phyloP scores from a whole-genome alignment of 768 basidiomycete genomes.

The Pleurotus tuoliensis region DNA sequence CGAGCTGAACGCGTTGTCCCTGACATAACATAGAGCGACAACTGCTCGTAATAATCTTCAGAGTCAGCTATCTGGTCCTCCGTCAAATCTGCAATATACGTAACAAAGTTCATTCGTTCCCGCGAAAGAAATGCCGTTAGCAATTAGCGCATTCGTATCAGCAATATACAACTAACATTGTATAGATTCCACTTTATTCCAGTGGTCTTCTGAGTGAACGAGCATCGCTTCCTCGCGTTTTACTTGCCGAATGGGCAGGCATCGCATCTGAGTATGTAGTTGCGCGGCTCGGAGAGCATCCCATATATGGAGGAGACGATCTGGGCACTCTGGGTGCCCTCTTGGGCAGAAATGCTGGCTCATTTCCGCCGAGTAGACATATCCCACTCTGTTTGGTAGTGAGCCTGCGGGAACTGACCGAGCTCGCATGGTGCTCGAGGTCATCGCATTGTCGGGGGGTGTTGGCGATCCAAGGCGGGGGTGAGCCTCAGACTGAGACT shows the following conservation, averaged over 20 bases:
- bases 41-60: slow-evolving; percentile 79
- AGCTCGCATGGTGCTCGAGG: slow-evolving; percentile 25
- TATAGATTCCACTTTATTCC: slow-evolving; percentile 85
- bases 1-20: slow-evolving; percentile 82
- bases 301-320: slow-evolving; percentile 79
- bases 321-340: slow-evolving; percentile 68
- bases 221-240: slow-evolving; percentile 76
- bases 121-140: too few species aligned
- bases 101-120: slow-evolving; percentile 1
- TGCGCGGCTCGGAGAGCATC: slow-evolving; percentile 55
- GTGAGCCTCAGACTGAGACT: neutral
- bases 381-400: slow-evolving; percentile 59
- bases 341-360: slow-evolving; percentile 70
- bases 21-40: slow-evolving; percentile 89
- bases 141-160: too few species aligned
- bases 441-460: neutral
- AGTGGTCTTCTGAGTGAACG: slow-evolving; percentile 88
- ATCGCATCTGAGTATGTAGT: slow-evolving; percentile 69
- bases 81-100: slow-evolving; percentile 55
- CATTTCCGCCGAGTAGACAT: slow-evolving; percentile 87
- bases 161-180: slow-evolving; percentile 51
- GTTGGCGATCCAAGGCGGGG: neutral
- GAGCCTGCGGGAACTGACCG: slow-evolving; percentile 38
- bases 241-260: slow-evolving; percentile 71
- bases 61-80: slow-evolving; percentile 73